Evolutionary conservation across 257 asterid species (phyloP).

Genomic region (Primulina eburnea): DNA sequence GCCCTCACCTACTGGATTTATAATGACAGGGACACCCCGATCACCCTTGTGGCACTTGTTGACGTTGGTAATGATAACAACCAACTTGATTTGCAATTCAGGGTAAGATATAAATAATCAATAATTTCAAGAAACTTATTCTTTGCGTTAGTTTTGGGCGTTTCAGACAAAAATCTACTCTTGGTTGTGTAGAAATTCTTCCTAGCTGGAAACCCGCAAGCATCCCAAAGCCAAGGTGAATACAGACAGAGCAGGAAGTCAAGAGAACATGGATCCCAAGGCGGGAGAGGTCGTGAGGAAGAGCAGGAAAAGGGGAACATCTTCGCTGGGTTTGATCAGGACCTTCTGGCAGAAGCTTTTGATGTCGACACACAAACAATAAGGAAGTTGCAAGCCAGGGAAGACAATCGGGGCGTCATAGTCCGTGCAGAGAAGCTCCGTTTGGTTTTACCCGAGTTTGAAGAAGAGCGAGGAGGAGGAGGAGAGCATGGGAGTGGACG

Average conservation of each 20-base stretch:
- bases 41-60: slow-evolving; percentile 33
- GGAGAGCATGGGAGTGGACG: slow-evolving; percentile 9
- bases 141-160: not conserved
- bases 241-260: slow-evolving; percentile 1
- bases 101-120: slow-evolving; percentile 28
- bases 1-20: slow-evolving; percentile 53
- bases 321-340: slow-evolving; percentile 37
- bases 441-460: slow-evolving; percentile 33
- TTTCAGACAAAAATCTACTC: not conserved
- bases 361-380: slow-evolving; percentile 25
- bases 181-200: slow-evolving; percentile 39
- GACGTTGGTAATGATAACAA: slow-evolving; percentile 42
- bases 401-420: slow-evolving; percentile 51
- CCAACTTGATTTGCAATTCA: slow-evolving; percentile 57
- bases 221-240: slow-evolving; percentile 14
- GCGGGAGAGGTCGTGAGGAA: slow-evolving; percentile 21
- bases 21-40: slow-evolving; percentile 45
- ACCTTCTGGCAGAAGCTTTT: slow-evolving; percentile 41
- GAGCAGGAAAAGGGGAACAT: slow-evolving; percentile 30
- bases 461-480: slow-evolving; percentile 16
- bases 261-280: slow-evolving; percentile 11
- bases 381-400: slow-evolving; percentile 31
- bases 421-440: slow-evolving; percentile 39
- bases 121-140: not conserved
- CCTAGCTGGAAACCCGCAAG: slow-evolving; percentile 57